A percentile compares a stretch with the other conserved stretches of the same genome.
These are phyloP conservation scores for Monosporascus sp. DNA, from an alignment of 2,329 filamentous ascomycete species.

Conservation along the genomic window DNA sequence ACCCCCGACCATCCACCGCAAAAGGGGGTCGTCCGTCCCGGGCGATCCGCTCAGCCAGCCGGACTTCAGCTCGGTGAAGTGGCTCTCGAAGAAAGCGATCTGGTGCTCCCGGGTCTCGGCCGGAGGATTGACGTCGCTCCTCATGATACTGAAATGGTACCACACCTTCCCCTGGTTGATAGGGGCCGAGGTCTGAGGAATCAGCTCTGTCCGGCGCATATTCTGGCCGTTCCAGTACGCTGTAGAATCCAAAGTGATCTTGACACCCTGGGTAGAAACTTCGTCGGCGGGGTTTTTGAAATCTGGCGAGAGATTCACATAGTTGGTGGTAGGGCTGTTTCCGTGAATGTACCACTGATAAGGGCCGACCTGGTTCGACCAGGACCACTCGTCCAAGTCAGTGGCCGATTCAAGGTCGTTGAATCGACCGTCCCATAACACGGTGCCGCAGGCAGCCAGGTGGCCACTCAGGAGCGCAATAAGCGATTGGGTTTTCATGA, in stretches of 20 bases:
- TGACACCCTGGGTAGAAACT: constrained; percentile 57
- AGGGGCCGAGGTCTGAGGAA: constrained; percentile 61
- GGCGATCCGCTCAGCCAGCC: constrained; percentile 50
- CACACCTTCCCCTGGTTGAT: constrained; percentile 63
- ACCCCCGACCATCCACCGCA: constrained; percentile 61
- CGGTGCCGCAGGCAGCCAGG: constrained; percentile 34
- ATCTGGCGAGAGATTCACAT: constrained; percentile 53
- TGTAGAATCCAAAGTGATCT: constrained; percentile 59
- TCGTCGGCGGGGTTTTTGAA: constrained; percentile 63
- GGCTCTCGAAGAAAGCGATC: constrained; percentile 57
- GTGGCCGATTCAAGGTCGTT: constrained; percentile 43
- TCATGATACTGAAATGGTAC: constrained; percentile 68
- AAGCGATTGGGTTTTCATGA: constrained; percentile 17
- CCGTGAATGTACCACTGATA: constrained; percentile 77
- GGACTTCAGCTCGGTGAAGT: constrained; percentile 71
- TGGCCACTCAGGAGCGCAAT: constrained; percentile 15
- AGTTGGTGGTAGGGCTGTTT: constrained; percentile 44
- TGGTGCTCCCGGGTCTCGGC: constrained; percentile 62
- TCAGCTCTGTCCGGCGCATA: constrained; percentile 70
- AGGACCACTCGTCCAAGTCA: constrained; percentile 53
- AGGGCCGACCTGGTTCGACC: constrained; percentile 55
- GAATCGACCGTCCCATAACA: constrained; percentile 58
- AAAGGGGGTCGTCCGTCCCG: constrained; percentile 42
- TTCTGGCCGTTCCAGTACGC: constrained; percentile 67
- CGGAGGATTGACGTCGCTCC: constrained; percentile 53